Conservation (phyloP, 1,139 yeast species). For the Blastobotrys malaysiensis region DNA sequence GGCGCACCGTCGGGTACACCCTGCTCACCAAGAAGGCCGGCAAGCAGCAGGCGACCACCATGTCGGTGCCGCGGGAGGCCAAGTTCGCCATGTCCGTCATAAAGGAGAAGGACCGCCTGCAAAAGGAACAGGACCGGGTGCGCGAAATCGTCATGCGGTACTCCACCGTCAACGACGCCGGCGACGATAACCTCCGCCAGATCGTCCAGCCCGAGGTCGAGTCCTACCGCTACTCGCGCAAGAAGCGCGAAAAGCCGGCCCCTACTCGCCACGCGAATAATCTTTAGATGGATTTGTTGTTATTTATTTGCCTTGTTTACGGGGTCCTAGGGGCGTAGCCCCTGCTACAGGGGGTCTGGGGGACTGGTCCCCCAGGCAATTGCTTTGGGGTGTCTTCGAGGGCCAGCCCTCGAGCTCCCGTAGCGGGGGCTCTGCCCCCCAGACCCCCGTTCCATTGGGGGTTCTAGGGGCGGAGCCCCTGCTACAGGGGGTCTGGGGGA, state of each 20-base stretch:
- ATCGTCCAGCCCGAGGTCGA: conserved; percentile 19
- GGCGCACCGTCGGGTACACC: conserved; percentile 16
- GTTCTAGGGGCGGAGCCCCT: too few species aligned
- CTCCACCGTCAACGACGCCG: conserved; percentile 12
- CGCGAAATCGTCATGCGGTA: conserved; percentile 26
- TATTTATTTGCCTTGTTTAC: too few species aligned
- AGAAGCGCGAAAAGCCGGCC: neutral
- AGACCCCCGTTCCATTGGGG: too few species aligned
- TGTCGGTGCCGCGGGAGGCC: conserved; percentile 27
- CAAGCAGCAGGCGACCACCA: conserved; percentile 17
- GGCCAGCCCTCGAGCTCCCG: too few species aligned
- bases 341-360: too few species aligned
- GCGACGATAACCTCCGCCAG: conserved; percentile 8
- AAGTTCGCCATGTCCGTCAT: conserved; percentile 24
- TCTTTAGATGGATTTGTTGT: too few species aligned
- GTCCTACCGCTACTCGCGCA: conserved; percentile 1
- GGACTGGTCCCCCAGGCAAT: too few species aligned
- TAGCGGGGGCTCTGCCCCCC: too few species aligned
- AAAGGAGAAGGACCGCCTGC: conserved; percentile 21
- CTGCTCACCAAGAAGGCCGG: conserved; percentile 26
- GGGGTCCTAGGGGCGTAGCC: too few species aligned
- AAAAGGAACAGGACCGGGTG: conserved; percentile 25
- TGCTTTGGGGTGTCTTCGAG: too few species aligned
- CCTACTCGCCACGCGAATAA: too few species aligned
- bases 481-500: too few species aligned